Conservation (phyloP, 2,329 filamentous ascomycete genomes). For the Stagonosporopsis chrysanthemi region DNA sequence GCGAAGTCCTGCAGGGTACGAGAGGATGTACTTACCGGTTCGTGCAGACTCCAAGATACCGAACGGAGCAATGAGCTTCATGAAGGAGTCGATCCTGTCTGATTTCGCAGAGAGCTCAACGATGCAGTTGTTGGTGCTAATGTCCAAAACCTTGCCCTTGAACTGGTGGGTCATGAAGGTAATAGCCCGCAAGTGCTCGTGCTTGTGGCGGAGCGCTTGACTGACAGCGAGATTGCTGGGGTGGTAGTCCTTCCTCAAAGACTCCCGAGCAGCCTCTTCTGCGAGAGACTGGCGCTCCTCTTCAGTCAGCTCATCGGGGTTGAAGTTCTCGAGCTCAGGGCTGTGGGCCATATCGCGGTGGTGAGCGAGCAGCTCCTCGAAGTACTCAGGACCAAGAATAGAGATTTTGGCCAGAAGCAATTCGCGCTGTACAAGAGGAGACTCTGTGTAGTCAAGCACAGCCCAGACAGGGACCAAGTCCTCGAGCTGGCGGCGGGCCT, state of each 20-base stretch:
- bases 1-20: background rate
- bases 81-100: slow-evolving; percentile 91
- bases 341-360: slow-evolving; percentile 84
- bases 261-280: slow-evolving; percentile 49
- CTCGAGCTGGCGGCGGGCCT: slow-evolving; percentile 92
- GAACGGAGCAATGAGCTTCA: slow-evolving; percentile 93
- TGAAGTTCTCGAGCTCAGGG: slow-evolving; percentile 39
- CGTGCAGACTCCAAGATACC: slow-evolving; percentile 95
- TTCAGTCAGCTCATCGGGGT: slow-evolving; percentile 38
- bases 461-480: slow-evolving; percentile 98
- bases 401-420: slow-evolving; percentile 95
- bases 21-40: slow-evolving; percentile 65
- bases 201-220: slow-evolving; percentile 93
- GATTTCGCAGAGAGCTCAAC: slow-evolving; percentile 97
- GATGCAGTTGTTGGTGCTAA: slow-evolving; percentile 98
- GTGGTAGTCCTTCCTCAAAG: slow-evolving; percentile 75
- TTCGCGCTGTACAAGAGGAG: slow-evolving; percentile 94
- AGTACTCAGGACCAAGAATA: slow-evolving; percentile 96
- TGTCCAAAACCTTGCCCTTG: slow-evolving; percentile 95
- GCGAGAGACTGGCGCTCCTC: slow-evolving; percentile 42
- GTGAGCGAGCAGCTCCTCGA: slow-evolving; percentile 93
- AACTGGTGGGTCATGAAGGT: slow-evolving; percentile 98
- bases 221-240: slow-evolving; percentile 84
- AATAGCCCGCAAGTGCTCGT: slow-evolving; percentile 95
- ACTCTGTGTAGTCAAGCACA: slow-evolving; percentile 92